Conservation (phyloP, 2,329 filamentous ascomycete species). For the Fusarium marasasianum region DNA sequence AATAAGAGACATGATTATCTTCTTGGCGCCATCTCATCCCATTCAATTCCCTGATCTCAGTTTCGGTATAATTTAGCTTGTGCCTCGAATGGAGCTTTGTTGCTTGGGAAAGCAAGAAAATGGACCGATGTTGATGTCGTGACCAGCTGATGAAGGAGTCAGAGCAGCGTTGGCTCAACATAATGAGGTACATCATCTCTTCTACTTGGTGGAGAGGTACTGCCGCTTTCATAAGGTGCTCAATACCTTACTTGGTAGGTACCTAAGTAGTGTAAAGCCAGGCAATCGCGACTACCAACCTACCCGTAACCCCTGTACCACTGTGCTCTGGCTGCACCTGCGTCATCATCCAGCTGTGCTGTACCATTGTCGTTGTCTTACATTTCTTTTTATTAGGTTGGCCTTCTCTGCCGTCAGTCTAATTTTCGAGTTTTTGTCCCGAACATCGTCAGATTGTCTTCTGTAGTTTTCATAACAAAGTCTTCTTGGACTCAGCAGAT, state of each 20-base stretch:
- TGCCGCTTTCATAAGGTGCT: background rate
- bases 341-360: constrained; percentile 30
- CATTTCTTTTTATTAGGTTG: constrained; percentile 14
- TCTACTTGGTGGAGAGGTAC: background rate
- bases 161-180: background rate
- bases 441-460: constrained; percentile 10
- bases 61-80: constrained; percentile 22
- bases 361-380: constrained; percentile 5
- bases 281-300: background rate
- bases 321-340: constrained; percentile 31
- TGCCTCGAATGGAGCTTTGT: constrained; percentile 13
- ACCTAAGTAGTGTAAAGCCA: background rate
- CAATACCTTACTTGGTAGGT: background rate
- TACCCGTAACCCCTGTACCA: constrained; percentile 19
- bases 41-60: constrained; percentile 32
- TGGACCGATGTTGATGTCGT: background rate
- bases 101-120: constrained; percentile 9
- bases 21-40: constrained; percentile 24
- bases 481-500: background rate
- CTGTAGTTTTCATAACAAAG: background rate
- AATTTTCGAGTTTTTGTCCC: constrained; percentile 1
- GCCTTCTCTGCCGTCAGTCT: background rate
- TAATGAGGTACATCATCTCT: background rate
- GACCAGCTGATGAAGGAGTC: constrained; percentile 5
- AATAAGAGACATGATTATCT: constrained; percentile 21